These are phyloP conservation scores for Lepidopterella palustris DNA, from an alignment of 495 filamentous ascomycete genomes.

Conservation along the genomic window DNA sequence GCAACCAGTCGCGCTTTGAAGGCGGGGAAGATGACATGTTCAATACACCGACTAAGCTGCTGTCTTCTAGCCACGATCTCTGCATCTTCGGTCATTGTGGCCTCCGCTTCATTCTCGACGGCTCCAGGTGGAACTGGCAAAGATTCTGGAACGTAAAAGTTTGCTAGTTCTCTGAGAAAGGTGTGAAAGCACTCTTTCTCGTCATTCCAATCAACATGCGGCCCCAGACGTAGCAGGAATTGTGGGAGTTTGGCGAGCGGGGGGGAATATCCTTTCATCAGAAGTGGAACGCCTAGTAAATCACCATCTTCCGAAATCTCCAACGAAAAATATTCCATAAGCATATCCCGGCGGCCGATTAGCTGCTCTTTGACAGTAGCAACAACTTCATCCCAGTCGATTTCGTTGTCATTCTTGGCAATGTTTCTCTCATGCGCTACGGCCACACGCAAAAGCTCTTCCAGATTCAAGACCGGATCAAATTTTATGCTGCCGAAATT, in stretches of 20 bases:
- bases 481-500: slow-evolving; percentile 87
- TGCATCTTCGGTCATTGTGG: slow-evolving; percentile 32
- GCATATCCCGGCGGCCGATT: slow-evolving; percentile 72
- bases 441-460: slow-evolving; percentile 64
- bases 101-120: slow-evolving; percentile 31
- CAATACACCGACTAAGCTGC: slow-evolving; percentile 55
- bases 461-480: slow-evolving; percentile 64
- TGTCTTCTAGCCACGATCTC: slow-evolving; percentile 50
- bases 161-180: slow-evolving; percentile 81
- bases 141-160: slow-evolving; percentile 84
- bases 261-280: slow-evolving; percentile 85
- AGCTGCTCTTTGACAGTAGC: slow-evolving; percentile 55
- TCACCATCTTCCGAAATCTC: slow-evolving; percentile 74
- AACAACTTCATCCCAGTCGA: slow-evolving; percentile 61
- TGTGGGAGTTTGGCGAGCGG: slow-evolving; percentile 77
- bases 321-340: slow-evolving; percentile 86
- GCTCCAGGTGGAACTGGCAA: slow-evolving; percentile 50
- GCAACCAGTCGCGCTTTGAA: slow-evolving; percentile 78
- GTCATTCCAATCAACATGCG: slow-evolving; percentile 76
- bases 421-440: slow-evolving; percentile 57
- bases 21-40: slow-evolving; percentile 74
- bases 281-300: slow-evolving; percentile 69
- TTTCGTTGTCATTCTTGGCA: slow-evolving; percentile 44
- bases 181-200: slow-evolving; percentile 83
- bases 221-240: slow-evolving; percentile 83